Conservation (phyloP, 2,329 filamentous ascomycete species). For the Fusarium citri region DNA sequence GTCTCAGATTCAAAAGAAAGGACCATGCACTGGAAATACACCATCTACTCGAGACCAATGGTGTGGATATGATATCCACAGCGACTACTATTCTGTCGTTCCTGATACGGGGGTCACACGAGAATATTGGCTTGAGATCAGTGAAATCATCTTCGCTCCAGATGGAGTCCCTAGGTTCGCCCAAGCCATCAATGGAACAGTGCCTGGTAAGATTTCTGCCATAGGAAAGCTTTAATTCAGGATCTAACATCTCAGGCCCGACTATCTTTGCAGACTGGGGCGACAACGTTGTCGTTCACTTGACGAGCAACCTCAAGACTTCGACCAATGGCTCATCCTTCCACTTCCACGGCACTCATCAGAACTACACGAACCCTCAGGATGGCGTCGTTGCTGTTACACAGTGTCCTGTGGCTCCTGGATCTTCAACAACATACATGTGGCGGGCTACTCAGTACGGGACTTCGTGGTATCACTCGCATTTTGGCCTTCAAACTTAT, state of each 20-base stretch:
- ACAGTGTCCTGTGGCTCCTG: conserved; percentile 65
- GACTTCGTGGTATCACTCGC: conserved; percentile 71
- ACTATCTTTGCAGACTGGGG: conserved; percentile 66
- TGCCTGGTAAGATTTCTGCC: conserved; percentile 57
- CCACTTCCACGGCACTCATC: conserved; percentile 73
- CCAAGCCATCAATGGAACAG: conserved; percentile 66
- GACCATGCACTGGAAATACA: conserved; percentile 45
- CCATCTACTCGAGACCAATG: conserved; percentile 53
- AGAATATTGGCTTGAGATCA: conserved; percentile 62
- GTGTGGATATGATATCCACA: conserved; percentile 62
- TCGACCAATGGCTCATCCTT: conserved; percentile 68
- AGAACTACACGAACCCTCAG: conserved; percentile 64
- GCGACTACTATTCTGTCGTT: conserved; percentile 56
- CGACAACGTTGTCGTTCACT: conserved; percentile 61
- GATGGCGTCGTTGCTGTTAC: conserved; percentile 67
- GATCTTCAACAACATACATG: conserved; percentile 65
- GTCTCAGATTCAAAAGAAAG: conserved; percentile 7
- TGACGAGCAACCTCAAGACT: conserved; percentile 60
- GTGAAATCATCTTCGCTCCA: conserved; percentile 55
- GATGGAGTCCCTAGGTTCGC: conserved; percentile 59
- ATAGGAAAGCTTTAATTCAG: not conserved
- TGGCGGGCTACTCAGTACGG: conserved; percentile 68
- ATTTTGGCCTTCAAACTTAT: conserved; percentile 62
- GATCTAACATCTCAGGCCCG: conserved; percentile 54
- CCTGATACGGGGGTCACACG: conserved; percentile 63